A percentile compares a stretch with the other conserved stretches of the same genome.
Conservation (phyloP, 2,329 filamentous ascomycete genomes). For the Phyllosticta citriasiana region DNA sequence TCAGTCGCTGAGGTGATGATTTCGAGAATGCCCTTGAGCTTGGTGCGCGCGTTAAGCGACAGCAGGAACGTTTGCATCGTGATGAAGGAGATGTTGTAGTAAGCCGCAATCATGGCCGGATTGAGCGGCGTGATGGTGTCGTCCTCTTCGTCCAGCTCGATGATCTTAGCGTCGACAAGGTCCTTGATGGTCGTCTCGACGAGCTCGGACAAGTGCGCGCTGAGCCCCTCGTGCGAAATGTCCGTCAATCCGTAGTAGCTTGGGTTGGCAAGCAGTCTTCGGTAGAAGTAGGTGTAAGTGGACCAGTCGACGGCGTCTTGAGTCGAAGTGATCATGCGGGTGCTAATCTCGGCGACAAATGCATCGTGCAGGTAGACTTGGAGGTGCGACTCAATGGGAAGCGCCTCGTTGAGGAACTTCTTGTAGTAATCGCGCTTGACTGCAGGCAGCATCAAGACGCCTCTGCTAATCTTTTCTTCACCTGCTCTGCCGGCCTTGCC, state of each 20-base stretch:
- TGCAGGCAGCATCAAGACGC: slow-evolving; percentile 91
- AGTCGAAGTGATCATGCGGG: slow-evolving; percentile 86
- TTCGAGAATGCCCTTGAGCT: slow-evolving; percentile 93
- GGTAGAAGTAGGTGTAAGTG: slow-evolving; percentile 97
- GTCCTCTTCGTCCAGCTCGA: slow-evolving; percentile 83
- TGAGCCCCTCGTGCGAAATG: slow-evolving; percentile 85
- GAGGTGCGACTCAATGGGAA: slow-evolving; percentile 90
- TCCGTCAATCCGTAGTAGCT: slow-evolving; percentile 90
- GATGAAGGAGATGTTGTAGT: slow-evolving; percentile 98
- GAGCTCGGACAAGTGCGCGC: slow-evolving; percentile 84
- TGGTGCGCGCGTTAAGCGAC: slow-evolving; percentile 78
- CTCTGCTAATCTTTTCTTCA: slow-evolving; percentile 70
- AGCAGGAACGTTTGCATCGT: slow-evolving; percentile 98
- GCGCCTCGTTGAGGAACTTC: slow-evolving; percentile 92
- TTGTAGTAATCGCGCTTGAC: slow-evolving; percentile 97
- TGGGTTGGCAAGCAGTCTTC: slow-evolving; percentile 84
- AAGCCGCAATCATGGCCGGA: slow-evolving; percentile 93
- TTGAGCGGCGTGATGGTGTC: slow-evolving; percentile 84
- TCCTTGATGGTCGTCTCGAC: slow-evolving; percentile 91
- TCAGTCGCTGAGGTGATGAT: slow-evolving; percentile 95
- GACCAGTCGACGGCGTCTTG: slow-evolving; percentile 98
- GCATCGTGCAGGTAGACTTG: slow-evolving; percentile 89
- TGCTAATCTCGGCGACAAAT: slow-evolving; percentile 95
- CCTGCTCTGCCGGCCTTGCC: slow-evolving; percentile 77
- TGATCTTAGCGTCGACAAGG: slow-evolving; percentile 83